Base-by-base conservation (phyloP, 176 grass and related monocot genomes). In the Dactylis glomerata region DNA sequence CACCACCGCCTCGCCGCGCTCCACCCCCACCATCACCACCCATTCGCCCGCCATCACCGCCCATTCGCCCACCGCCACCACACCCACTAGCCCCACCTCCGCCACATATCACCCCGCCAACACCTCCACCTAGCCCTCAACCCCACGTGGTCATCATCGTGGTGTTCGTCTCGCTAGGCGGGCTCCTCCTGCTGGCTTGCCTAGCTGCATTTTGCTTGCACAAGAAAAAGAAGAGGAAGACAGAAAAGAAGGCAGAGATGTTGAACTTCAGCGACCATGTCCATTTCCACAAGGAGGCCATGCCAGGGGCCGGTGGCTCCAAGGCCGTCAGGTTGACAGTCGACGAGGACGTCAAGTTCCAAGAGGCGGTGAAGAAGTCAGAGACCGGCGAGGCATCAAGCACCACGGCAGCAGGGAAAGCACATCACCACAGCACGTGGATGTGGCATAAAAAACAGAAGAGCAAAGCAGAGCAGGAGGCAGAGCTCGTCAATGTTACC, bases 301-400 rank as follows among this genome's bases (percentile, higher is more conserved):
- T 87, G 9, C 73, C 92, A 0, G 86, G 84, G 0, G 84, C 86
- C 1, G 63, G 78, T 4, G 92, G 95, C 14, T 51, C 74, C 36
- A 81, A 88, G 32, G 30, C 63, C 6, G 57, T 76, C 31, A 49
- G 73, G 17, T 32, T 94, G 13, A 56, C 86, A 15, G 52, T 94
- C 6, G 95, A 97, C 23, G 92, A 97, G 77, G 95, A 94, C 55
- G 15, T 94, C 33, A 89, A 73, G 67, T 88, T 89, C 55, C 90
- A 91, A 46, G 94, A 88, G 81, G 75, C 52, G 6, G 50, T 90
- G 9, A 88, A 78, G 75, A 87, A 92, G 79, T 80, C 87, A 7
- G 81, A 92, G 3, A 13, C 67, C 14, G 82, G 56, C 0, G 83
- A 89, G 16, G 45, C 64, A 1, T 90, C 92, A 0, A 64, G 27